Percentiles rank a stretch among this genome's conserved stretches.
phyloP scores from a whole-genome alignment of 345 rosid genomes.

The Citrus australasica region DNA sequence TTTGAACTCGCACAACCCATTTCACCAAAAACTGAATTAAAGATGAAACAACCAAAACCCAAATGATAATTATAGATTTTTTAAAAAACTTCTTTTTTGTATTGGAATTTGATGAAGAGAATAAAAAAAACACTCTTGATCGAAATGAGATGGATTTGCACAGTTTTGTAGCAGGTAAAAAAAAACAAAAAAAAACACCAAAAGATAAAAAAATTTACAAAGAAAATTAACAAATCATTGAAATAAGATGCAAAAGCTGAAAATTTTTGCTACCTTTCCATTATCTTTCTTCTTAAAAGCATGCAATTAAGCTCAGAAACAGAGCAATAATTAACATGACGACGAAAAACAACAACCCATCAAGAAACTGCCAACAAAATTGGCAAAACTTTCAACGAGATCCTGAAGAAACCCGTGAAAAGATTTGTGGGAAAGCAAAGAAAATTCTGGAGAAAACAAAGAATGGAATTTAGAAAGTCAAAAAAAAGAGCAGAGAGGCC shows the following conservation, averaged over 20 bases:
- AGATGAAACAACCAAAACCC: background rate
- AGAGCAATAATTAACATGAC: background rate
- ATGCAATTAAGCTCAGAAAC: background rate
- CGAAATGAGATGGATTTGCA: constrained; percentile 24
- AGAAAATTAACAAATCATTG: background rate
- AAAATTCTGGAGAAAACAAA: background rate
- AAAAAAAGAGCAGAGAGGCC: background rate
- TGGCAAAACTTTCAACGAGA: background rate
- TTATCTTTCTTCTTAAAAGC: background rate
- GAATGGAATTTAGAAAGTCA: constrained; percentile 2
- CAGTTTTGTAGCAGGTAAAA: constrained; percentile 11
- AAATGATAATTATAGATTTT: background rate
- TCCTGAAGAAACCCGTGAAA: background rate
- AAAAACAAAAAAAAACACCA: background rate
- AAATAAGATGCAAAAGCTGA: background rate
- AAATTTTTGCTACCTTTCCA: background rate
- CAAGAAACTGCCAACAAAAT: background rate
- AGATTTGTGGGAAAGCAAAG: background rate
- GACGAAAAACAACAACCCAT: background rate
- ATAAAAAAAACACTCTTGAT: constrained; percentile 2
- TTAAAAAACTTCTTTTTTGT: background rate
- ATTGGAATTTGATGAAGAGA: constrained; percentile 8
- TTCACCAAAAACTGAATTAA: background rate
- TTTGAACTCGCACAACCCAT: constrained; percentile 96
- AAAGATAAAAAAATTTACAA: background rate